These are phyloP conservation scores for Leishmania guyanensis DNA, from an alignment of 208 protist species.

Conservation along the genomic window DNA sequence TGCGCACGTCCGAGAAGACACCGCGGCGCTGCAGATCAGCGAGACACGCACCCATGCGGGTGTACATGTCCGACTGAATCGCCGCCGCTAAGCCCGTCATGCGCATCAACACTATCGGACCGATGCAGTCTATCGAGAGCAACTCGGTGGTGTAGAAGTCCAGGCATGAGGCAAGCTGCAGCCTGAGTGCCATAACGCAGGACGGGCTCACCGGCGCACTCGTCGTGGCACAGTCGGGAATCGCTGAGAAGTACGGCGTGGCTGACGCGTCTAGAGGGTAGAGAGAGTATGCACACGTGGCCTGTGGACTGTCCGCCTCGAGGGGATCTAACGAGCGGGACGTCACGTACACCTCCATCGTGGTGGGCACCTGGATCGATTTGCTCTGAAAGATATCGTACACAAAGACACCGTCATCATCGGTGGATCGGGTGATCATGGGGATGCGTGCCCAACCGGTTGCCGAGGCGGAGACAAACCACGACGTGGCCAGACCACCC, in stretches of 20 bases:
- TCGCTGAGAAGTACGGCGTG: constrained; percentile 43
- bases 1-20: constrained; percentile 31
- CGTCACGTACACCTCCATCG: constrained; percentile 27
- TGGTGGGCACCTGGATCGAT: background rate
- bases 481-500: constrained; percentile 22
- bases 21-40: constrained; percentile 11
- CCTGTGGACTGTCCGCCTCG: constrained; percentile 34
- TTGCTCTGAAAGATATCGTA: constrained; percentile 25
- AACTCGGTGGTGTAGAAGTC: constrained; percentile 55
- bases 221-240: constrained; percentile 25
- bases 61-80: constrained; percentile 37
- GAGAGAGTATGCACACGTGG: constrained; percentile 42
- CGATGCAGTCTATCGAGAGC: constrained; percentile 31
- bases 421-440: constrained; percentile 12
- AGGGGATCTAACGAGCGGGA: constrained; percentile 44
- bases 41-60: constrained; percentile 44
- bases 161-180: constrained; percentile 49
- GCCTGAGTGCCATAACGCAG: constrained; percentile 30
- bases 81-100: constrained; percentile 33
- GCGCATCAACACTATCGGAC: constrained; percentile 42
- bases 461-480: constrained; percentile 23
- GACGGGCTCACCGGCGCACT: constrained; percentile 20
- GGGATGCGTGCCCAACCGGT: constrained; percentile 18
- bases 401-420: constrained; percentile 17
- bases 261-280: constrained; percentile 27